These are phyloP conservation scores for Rhynchosporium agropyri DNA, from an alignment of 2,329 filamentous ascomycete genomes.

Conservation along the genomic window DNA sequence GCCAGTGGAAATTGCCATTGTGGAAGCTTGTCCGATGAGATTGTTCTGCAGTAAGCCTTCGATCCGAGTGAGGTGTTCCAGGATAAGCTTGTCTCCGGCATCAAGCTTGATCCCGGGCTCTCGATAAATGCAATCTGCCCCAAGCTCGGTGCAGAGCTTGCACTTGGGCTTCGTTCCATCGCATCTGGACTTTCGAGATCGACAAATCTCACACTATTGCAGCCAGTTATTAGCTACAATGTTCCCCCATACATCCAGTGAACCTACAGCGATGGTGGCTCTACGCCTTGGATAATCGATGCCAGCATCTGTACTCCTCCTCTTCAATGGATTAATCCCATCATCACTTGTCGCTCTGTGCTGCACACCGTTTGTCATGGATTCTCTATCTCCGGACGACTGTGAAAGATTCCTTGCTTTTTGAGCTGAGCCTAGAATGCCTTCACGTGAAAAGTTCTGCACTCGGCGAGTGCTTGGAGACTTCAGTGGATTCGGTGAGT, in stretches of 20 bases:
- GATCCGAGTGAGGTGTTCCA: slow-evolving; percentile 77
- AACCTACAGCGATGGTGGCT: slow-evolving; percentile 66
- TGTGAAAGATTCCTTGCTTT: slow-evolving; percentile 59
- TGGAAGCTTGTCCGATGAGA: slow-evolving; percentile 55
- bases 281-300: slow-evolving; percentile 66
- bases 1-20: slow-evolving; percentile 59
- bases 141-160: slow-evolving; percentile 79
- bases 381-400: slow-evolving; percentile 51
- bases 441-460: slow-evolving; percentile 56
- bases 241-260: slow-evolving; percentile 1
- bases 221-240: slow-evolving; percentile 27
- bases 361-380: slow-evolving; percentile 46
- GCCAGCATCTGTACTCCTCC: slow-evolving; percentile 62
- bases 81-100: slow-evolving; percentile 81
- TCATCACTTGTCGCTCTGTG: slow-evolving; percentile 52
- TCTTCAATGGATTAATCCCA: slow-evolving; percentile 60
- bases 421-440: slow-evolving; percentile 55
- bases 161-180: slow-evolving; percentile 82
- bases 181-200: slow-evolving; percentile 77
- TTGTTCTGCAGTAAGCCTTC: slow-evolving; percentile 77
- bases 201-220: slow-evolving; percentile 75
- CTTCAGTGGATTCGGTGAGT: slow-evolving; percentile 47
- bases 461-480: slow-evolving; percentile 53
- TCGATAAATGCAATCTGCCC: slow-evolving; percentile 81
- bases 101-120: slow-evolving; percentile 87